phyloP scores from a whole-genome alignment of 345 rosid species.

The Anastatica hierochuntica region DNA sequence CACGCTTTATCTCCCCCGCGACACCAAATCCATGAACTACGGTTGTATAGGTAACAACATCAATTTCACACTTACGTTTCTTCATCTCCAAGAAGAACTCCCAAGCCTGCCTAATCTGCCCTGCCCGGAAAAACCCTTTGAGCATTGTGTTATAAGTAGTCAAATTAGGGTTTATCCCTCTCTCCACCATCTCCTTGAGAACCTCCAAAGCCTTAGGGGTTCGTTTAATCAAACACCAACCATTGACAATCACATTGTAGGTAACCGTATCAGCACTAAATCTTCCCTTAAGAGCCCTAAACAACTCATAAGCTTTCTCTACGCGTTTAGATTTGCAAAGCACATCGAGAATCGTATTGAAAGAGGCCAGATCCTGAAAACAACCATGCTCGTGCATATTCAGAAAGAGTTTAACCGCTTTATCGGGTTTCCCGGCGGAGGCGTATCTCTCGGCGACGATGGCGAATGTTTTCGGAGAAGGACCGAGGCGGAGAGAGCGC shows the following conservation, averaged over 20 bases:
- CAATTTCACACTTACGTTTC: conserved; percentile 58
- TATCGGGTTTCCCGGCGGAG: conserved; percentile 61
- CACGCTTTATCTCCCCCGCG: conserved; percentile 54
- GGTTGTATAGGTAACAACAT: conserved; percentile 73
- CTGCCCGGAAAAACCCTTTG: conserved; percentile 68
- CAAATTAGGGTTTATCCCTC: conserved; percentile 54
- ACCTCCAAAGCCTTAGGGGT: conserved; percentile 63
- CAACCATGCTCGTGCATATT: conserved; percentile 83
- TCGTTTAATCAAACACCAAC: conserved; percentile 88
- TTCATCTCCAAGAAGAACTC: conserved; percentile 82
- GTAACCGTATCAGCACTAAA: conserved; percentile 64
- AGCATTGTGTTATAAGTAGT: conserved; percentile 66
- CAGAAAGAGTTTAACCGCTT: conserved; percentile 60
- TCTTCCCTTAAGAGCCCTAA: conserved; percentile 49
- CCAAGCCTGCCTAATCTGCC: conserved; percentile 78
- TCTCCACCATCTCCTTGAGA: conserved; percentile 77
- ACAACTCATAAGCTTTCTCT: conserved; percentile 64
- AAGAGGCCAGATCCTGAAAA: conserved; percentile 56
- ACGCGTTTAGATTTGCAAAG: conserved; percentile 62
- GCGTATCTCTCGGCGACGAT: conserved; percentile 73
- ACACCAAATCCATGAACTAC: conserved; percentile 79
- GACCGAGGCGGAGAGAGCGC: conserved; percentile 61
- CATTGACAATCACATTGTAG: conserved; percentile 71
- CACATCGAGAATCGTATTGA: conserved; percentile 76
- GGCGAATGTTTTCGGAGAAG: conserved; percentile 55